Evolutionary conservation across 345 rosid genomes (phyloP).

Genomic region (Salix purpurea): DNA sequence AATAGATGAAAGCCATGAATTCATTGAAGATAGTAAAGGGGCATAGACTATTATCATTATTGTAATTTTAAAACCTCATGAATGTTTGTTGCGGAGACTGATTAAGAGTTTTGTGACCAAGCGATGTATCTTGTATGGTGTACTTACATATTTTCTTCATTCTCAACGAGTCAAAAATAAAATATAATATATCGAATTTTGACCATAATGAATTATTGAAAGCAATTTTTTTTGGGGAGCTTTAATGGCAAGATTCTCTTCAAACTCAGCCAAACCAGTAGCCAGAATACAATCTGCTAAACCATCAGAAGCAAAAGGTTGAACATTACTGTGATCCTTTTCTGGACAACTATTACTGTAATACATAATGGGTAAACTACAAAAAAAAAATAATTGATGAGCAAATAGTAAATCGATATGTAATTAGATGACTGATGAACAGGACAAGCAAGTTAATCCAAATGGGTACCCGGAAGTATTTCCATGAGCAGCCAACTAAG

Average conservation of each 20-base stretch:
- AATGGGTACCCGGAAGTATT: constrained; percentile 74
- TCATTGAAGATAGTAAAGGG: neutral
- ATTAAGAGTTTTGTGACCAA: neutral
- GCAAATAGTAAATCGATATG: neutral
- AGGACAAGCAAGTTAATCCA: neutral
- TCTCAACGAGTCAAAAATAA: neutral
- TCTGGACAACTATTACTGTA: neutral
- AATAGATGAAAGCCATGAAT: neutral
- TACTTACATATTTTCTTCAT: neutral
- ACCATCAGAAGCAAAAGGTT: neutral
- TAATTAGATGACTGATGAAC: neutral
- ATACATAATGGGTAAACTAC: neutral
- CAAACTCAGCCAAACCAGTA: neutral
- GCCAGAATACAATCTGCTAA: neutral
- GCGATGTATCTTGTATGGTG: neutral
- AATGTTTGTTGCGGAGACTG: neutral
- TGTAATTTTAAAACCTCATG: neutral
- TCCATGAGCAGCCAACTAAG: constrained; percentile 93
- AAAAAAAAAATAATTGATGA: neutral
- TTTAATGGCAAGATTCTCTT: neutral
- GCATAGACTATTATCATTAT: neutral
- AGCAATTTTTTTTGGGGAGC: neutral
- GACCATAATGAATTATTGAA: neutral
- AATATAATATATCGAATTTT: neutral
- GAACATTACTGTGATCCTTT: neutral